Base-by-base conservation (phyloP, 768 basidiomycete species). In the Steccherinum ochraceum region DNA sequence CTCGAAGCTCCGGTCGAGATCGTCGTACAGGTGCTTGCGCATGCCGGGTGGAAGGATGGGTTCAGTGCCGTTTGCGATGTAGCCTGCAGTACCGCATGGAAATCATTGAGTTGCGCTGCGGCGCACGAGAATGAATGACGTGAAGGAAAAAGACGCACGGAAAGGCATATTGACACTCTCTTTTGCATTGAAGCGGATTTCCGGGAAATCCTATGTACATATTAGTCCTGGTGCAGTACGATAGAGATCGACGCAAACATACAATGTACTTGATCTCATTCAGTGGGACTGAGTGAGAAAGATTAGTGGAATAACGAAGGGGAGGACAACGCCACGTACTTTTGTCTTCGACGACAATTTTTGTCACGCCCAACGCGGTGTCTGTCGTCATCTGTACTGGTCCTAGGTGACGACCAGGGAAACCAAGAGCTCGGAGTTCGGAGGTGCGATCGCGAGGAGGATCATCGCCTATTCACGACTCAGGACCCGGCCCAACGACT, bases 101-200 rank as follows among this genome's bases (percentile, higher is more conserved):
- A n/a, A n/a, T n/a, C n/a, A n/a, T n/a, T n/a, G n/a, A n/a, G n/a
- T n/a, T n/a, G n/a, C n/a, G n/a, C n/a, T n/a, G n/a, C n/a, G n/a
- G n/a, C n/a, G n/a, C n/a, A n/a, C n/a, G n/a, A n/a, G n/a, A n/a
- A n/a, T n/a, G n/a, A n/a, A n/a, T n/a, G n/a, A n/a, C n/a, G n/a
- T n/a, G n/a, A n/a, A n/a, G n/a, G n/a, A n/a, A n/a, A n/a, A n/a
- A n/a, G n/a, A 78, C 88, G 63, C 58, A 89, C 92, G 73, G 74
- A 99, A 99, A 0, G 96, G 96, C 96, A 99, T 99, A 69, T 97
- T 93, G 4, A 98, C 92, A 41, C 87, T 88, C 66, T 99, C 96
- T 58, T 81, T 84, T 3, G 78, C 64, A 59, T 87, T 89, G 74
- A 98, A 97, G 16, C 58, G 69, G 62, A 99, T 95, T 0, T 93